phyloP scores from a whole-genome alignment of 2,329 filamentous ascomycete genomes.

The Phyllachora maydis region DNA sequence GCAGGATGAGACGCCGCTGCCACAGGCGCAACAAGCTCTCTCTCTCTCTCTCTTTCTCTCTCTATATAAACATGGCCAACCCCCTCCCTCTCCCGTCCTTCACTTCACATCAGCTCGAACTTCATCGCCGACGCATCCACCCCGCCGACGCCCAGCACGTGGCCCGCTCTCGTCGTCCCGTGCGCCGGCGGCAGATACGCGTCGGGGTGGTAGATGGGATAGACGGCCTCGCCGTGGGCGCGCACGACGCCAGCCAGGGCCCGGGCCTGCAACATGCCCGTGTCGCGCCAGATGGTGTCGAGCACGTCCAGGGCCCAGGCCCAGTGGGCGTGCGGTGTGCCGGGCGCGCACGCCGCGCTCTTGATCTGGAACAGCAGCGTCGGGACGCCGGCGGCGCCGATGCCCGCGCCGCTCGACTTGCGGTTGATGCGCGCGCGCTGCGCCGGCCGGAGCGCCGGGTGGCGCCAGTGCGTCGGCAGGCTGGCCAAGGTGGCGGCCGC shows the following conservation, averaged over 20 bases:
- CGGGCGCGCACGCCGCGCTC: slow-evolving; percentile 22
- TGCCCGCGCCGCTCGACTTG: slow-evolving; percentile 15
- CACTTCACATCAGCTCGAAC: too few relatives aligned
- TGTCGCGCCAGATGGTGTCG: slow-evolving; percentile 25
- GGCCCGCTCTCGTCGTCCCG: too few relatives aligned
- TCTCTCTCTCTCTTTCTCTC: too few relatives aligned
- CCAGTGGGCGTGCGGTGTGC: slow-evolving; percentile 18
- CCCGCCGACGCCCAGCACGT: too few relatives aligned
- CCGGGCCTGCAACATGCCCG: slow-evolving; percentile 28
- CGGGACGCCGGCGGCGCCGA: slow-evolving; percentile 24
- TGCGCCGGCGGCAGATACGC: too few relatives aligned
- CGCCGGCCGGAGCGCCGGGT: slow-evolving; percentile 16
- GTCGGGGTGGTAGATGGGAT: too few relatives aligned
- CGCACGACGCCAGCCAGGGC: slow-evolving; percentile 15
- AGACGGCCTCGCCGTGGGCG: too few relatives aligned
- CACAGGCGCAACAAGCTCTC: too few relatives aligned
- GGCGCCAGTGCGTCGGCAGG: slow-evolving; percentile 27
- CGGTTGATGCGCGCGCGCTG: slow-evolving; percentile 12
- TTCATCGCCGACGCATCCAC: too few relatives aligned
- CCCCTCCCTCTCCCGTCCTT: too few relatives aligned
- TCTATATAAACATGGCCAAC: too few relatives aligned
- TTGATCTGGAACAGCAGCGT: slow-evolving; percentile 26
- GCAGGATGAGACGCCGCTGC: too few relatives aligned
- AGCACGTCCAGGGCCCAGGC: slow-evolving; percentile 22
- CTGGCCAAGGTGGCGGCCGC: slow-evolving; percentile 23